These are phyloP conservation scores for Pelargonium cotyledonis DNA, from an alignment of 441 rosid species.

Conservation along the genomic window DNA sequence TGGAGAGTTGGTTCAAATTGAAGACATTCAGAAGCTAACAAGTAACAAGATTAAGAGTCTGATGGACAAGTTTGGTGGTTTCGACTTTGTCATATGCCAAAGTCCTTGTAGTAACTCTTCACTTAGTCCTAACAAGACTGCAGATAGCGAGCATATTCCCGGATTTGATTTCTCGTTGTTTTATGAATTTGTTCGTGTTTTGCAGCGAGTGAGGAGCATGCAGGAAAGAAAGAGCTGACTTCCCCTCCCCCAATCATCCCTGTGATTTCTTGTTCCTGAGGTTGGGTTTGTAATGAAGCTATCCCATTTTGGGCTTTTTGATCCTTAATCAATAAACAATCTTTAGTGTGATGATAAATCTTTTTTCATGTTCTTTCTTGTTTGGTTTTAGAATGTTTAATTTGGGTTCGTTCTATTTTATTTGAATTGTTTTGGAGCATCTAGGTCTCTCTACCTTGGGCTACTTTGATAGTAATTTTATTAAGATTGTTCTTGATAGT, in stretches of 20 bases:
- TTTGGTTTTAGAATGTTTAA: too few relatives aligned
- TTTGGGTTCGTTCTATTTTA: too few relatives aligned
- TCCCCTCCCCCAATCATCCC: not conserved
- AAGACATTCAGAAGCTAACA: conserved; percentile 51
- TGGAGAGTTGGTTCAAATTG: conserved; percentile 72
- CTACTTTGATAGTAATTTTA: too few relatives aligned
- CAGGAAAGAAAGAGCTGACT: conserved; percentile 33
- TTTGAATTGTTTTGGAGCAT: too few relatives aligned
- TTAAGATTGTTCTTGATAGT: too few relatives aligned
- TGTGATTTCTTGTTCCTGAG: not conserved
- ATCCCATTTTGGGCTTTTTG: too few relatives aligned
- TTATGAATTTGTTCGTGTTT: conserved; percentile 64
- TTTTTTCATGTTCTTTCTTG: too few relatives aligned
- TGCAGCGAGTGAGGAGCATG: conserved; percentile 54
- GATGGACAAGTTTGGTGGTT: conserved; percentile 46
- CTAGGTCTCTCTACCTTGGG: too few relatives aligned
- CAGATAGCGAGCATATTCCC: conserved; percentile 16
- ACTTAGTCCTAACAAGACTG: conserved; percentile 20
- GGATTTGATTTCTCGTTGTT: conserved; percentile 58
- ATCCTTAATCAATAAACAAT: too few relatives aligned
- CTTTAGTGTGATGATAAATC: too few relatives aligned
- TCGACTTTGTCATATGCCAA: conserved; percentile 76
- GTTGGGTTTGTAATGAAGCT: not conserved
- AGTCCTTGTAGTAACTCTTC: conserved; percentile 41
- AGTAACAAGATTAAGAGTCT: conserved; percentile 44